These are phyloP conservation scores for Leishmania gerbilli DNA, from an alignment of 208 protist genomes.

Conservation along the genomic window DNA sequence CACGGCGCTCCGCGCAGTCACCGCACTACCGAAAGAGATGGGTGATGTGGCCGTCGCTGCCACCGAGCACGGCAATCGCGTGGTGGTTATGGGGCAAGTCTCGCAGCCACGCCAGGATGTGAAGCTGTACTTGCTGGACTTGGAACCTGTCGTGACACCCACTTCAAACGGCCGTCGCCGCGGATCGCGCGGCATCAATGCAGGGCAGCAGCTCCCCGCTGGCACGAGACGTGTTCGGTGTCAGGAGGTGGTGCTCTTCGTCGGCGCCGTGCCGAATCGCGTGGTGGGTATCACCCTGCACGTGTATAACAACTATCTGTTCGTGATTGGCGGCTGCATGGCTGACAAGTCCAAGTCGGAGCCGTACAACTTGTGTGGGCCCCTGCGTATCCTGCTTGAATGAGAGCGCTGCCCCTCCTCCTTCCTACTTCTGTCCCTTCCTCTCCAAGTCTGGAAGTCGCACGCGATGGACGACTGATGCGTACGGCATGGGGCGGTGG, in stretches of 20 bases:
- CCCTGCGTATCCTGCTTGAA: constrained; percentile 29
- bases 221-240: constrained; percentile 38
- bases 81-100: constrained; percentile 46
- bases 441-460: not conserved
- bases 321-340: constrained; percentile 42
- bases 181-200: not conserved
- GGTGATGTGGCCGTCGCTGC: constrained; percentile 41
- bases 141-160: constrained; percentile 8
- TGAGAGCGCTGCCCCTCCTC: not conserved
- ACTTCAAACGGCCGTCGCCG: not conserved
- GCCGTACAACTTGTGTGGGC: constrained; percentile 27
- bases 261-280: constrained; percentile 43
- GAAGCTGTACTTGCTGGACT: constrained; percentile 42
- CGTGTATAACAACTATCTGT: constrained; percentile 49
- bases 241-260: constrained; percentile 37
- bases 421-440: not conserved
- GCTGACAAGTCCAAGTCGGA: constrained; percentile 26
- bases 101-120: constrained; percentile 31
- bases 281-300: constrained; percentile 47
- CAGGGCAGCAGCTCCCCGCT: constrained; percentile 22
- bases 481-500: not conserved
- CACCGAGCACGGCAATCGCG: constrained; percentile 26
- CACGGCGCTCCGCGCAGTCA: constrained; percentile 17
- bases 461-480: not conserved
- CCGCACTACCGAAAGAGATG: constrained; percentile 26